phyloP scores from a whole-genome alignment of 352 stramenopile genomes.

The Globisporangium megalacanthum region DNA sequence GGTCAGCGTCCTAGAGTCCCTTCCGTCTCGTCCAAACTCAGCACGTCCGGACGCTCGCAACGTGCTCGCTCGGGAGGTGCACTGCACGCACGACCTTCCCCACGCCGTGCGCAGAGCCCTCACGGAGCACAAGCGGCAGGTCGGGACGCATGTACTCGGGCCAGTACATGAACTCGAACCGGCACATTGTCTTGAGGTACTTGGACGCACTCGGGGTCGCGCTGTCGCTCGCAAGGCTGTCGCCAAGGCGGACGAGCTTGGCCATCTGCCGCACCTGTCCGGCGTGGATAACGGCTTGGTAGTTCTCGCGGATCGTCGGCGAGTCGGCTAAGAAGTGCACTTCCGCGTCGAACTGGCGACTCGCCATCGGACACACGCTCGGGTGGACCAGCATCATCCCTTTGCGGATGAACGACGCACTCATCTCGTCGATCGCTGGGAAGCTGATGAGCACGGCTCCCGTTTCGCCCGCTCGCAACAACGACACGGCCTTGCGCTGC shows the following conservation, averaged over 20 bases:
- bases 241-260: slow-evolving; percentile 55
- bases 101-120: slow-evolving; percentile 59
- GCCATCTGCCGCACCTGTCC: slow-evolving; percentile 78
- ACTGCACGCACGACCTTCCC: slow-evolving; percentile 61
- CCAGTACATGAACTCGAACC: slow-evolving; percentile 87
- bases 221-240: slow-evolving; percentile 8
- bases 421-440: slow-evolving; percentile 11
- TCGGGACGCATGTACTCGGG: slow-evolving; percentile 78
- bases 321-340: slow-evolving; percentile 25
- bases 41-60: slow-evolving; percentile 41
- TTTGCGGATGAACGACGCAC: slow-evolving; percentile 35
- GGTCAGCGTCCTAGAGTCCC: no score
- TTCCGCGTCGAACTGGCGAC: slow-evolving; percentile 12
- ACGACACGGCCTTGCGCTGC: slow-evolving; percentile 56
- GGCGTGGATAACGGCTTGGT: slow-evolving; percentile 78
- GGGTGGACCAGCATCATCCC: slow-evolving; percentile 14
- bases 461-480: slow-evolving; percentile 60
- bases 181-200: slow-evolving; percentile 42
- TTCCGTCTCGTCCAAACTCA: slow-evolving; percentile 13
- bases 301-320: slow-evolving; percentile 58
- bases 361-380: slow-evolving; percentile 12
- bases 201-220: background rate
- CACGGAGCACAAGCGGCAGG: slow-evolving; percentile 66
- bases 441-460: slow-evolving; percentile 62
- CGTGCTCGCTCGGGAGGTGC: slow-evolving; percentile 35